A percentile compares a stretch with the other conserved stretches of the same genome.
Evolutionary conservation across 1,284 basidiomycete species (phyloP).

Genomic region (Porogramme epimiltina): DNA sequence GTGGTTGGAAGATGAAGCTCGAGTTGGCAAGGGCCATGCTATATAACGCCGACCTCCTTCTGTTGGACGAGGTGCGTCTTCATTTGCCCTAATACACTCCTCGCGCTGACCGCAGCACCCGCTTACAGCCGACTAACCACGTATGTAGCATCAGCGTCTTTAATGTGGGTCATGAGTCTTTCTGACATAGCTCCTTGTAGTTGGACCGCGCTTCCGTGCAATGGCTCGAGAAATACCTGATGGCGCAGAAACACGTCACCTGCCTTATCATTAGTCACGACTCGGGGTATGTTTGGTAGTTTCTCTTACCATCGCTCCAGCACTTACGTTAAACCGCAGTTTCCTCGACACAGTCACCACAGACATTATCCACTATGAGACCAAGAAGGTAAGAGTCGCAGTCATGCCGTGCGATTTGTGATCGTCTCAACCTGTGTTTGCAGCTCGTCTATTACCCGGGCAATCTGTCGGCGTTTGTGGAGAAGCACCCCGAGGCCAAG

Average conservation of each 20-base stretch:
- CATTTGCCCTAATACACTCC: constrained; percentile 1
- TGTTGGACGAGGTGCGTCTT: constrained; percentile 76
- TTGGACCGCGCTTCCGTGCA: constrained; percentile 88
- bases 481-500: constrained; percentile 90
- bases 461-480: constrained; percentile 92
- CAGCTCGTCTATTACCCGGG: constrained; percentile 96
- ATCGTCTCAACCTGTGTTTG: neutral
- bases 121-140: constrained; percentile 85
- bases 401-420: constrained; percentile 10
- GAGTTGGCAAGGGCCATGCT: constrained; percentile 94
- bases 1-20: constrained; percentile 99
- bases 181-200: constrained; percentile 37
- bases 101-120: constrained; percentile 17
- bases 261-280: constrained; percentile 98
- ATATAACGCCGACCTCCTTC: constrained; percentile 91
- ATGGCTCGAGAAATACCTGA: constrained; percentile 94
- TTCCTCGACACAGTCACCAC: constrained; percentile 98
- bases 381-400: constrained; percentile 76
- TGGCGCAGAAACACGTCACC: constrained; percentile 81
- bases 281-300: constrained; percentile 69
- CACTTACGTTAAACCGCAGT: constrained; percentile 37
- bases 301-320: neutral
- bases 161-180: too few relatives aligned
- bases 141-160: constrained; percentile 58
- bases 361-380: constrained; percentile 98